Evolutionary conservation across 208 protist species (phyloP).

Genomic region (Crithidia acanthocephali): DNA sequence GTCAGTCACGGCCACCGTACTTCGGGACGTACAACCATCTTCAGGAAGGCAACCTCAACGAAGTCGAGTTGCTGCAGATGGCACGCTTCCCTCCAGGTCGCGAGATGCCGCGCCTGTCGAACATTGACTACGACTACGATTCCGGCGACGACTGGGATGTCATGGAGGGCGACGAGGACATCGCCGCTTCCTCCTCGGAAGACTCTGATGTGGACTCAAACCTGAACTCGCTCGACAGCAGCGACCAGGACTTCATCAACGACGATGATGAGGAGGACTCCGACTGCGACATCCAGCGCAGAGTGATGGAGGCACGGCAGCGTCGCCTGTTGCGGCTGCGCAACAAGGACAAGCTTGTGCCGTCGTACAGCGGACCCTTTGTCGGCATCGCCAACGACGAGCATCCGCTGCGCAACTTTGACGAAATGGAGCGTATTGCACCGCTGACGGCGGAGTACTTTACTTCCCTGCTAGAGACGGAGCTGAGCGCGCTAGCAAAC

Average conservation of each 20-base stretch:
- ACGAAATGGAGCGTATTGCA: constrained; percentile 61
- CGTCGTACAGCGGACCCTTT: constrained; percentile 85
- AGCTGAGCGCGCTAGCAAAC: constrained; percentile 39
- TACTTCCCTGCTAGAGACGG: constrained; percentile 42
- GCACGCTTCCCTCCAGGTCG: constrained; percentile 50
- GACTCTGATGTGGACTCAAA: constrained; percentile 25
- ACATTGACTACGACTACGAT: constrained; percentile 90
- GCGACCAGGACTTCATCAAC: constrained; percentile 82
- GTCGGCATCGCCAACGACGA: constrained; percentile 54
- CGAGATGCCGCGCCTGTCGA: constrained; percentile 71
- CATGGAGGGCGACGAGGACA: constrained; percentile 78
- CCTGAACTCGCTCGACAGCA: constrained; percentile 48
- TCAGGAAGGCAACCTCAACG: constrained; percentile 56
- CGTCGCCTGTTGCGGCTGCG: constrained; percentile 72
- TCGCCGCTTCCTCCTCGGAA: constrained; percentile 44
- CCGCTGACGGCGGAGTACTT: constrained; percentile 52
- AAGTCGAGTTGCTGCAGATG: constrained; percentile 60
- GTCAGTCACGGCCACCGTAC: constrained; percentile 82
- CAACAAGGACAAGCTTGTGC: constrained; percentile 85
- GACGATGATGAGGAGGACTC: constrained; percentile 72
- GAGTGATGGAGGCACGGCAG: constrained; percentile 73
- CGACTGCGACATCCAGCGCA: constrained; percentile 75
- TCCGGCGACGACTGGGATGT: constrained; percentile 90
- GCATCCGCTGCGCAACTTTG: constrained; percentile 74
- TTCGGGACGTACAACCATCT: constrained; percentile 86